A percentile compares a stretch with the other conserved stretches of the same genome.
phyloP scores from a whole-genome alignment of 139 green algal species.

The Diplosphaera chodatii region DNA sequence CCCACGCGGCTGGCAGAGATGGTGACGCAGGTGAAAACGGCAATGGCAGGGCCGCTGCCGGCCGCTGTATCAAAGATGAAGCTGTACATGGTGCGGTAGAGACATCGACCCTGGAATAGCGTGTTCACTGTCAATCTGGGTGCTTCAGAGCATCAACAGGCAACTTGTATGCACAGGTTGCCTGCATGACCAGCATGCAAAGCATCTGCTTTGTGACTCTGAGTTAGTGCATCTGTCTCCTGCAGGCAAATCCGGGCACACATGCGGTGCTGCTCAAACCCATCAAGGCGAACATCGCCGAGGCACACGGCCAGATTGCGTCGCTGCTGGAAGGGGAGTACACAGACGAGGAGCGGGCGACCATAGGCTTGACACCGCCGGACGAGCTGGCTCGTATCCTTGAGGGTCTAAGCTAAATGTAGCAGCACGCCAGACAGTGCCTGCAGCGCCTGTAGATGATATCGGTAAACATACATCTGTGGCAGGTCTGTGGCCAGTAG shows the following conservation, averaged over 20 bases:
- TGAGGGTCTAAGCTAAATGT: constrained; percentile 31
- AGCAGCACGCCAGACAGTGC: background rate
- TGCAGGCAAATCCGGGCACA: constrained; percentile 52
- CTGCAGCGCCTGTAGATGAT: background rate
- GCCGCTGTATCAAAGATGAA: constrained; percentile 59
- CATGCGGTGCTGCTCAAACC: constrained; percentile 80
- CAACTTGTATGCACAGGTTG: too few relatives aligned
- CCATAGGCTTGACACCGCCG: constrained; percentile 32
- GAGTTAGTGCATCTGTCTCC: too few relatives aligned
- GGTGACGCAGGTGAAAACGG: constrained; percentile 64
- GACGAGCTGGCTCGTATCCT: constrained; percentile 44
- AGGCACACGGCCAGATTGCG: constrained; percentile 87
- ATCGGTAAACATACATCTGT: background rate
- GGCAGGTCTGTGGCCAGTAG: too few relatives aligned
- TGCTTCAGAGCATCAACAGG: too few relatives aligned
- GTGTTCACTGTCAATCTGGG: too few relatives aligned
- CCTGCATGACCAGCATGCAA: too few relatives aligned
- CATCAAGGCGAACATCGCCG: constrained; percentile 88
- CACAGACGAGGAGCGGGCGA: constrained; percentile 37
- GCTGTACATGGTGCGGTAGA: constrained; percentile 61
- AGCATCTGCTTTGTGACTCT: too few relatives aligned
- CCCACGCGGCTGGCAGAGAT: constrained; percentile 74
- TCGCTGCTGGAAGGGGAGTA: constrained; percentile 72
- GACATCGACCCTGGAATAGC: too few relatives aligned
- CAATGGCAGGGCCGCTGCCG: constrained; percentile 59